Conservation (phyloP, 2,329 filamentous ascomycete genomes). For the Xylaria sp. region DNA sequence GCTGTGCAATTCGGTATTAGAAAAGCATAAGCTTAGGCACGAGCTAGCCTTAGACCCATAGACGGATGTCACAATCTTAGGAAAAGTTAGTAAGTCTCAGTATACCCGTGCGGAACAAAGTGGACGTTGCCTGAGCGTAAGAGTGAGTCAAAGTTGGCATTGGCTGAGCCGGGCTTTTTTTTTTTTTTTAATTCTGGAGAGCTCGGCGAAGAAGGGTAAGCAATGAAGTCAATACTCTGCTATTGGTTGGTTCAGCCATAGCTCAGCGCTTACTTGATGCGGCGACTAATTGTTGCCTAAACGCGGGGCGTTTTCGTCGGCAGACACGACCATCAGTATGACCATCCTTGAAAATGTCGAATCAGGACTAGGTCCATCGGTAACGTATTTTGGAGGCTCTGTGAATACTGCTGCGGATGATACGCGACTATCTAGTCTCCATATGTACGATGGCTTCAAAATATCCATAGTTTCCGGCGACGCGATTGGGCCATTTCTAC, state of each 20-base stretch:
- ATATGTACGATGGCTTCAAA: background rate
- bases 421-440: constrained; percentile 5
- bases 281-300: constrained; percentile 30
- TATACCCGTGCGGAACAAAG: constrained; percentile 21
- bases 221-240: constrained; percentile 1
- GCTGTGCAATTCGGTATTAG: constrained; percentile 4
- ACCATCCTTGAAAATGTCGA: constrained; percentile 15
- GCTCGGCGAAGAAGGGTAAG: constrained; percentile 8
- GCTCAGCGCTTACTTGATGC: constrained; percentile 16
- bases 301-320: constrained; percentile 28
- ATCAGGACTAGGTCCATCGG: constrained; percentile 8
- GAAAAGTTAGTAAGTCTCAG: constrained; percentile 9
- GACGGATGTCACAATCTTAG: constrained; percentile 13
- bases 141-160: constrained; percentile 10
- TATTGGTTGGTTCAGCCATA: constrained; percentile 7
- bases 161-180: constrained; percentile 27
- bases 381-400: constrained; percentile 15
- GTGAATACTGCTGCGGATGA: background rate
- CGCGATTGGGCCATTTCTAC: background rate
- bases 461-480: background rate
- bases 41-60: constrained; percentile 2
- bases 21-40: constrained; percentile 1
- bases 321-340: constrained; percentile 12
- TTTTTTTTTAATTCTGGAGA: too few relatives aligned
- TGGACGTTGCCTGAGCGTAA: constrained; percentile 9